Base-by-base conservation (phyloP, 805 yeast species). In the Saturnispora gosingensis region DNA sequence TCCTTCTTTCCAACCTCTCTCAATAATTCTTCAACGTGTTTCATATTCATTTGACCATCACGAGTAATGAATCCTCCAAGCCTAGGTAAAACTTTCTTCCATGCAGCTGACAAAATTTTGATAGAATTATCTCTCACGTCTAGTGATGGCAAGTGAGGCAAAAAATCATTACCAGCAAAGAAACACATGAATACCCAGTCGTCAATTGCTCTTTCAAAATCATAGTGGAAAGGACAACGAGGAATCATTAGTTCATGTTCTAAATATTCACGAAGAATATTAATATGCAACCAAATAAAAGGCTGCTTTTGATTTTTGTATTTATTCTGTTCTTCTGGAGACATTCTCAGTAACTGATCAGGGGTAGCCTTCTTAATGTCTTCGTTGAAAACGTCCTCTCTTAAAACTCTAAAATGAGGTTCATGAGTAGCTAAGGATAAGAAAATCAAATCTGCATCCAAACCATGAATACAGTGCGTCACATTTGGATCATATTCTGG, bases 101-200 rank as follows among this genome's bases (percentile, higher is more conserved):
- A 93, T 46, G 91, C 80, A 39, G 75, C 76, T 11, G 88, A 83
- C 50, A 93, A 70, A 24, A 78, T 72, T 62, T 91, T 97, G 61
- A 93, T 85, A 59, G 97, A 90, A 62, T 88, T 87, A 67, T 93
- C 98, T 59, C 99, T 80, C 43, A 93, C 97, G 61, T 91, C 97
- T 51, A 93, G 75, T 30, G 95, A 82, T 4, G 99, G 98, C 58
- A 93, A 72, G 69, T 91, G 98, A 1, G 99, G 99, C 61, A 93
- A 72, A 75, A 93, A 93, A 80, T 93, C 99, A 65, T 93, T 93
- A 68, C 99, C 99, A 57, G 91, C 95, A 64, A 93, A 93, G 72
- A 93, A 93, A 76, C 98, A 91, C 90, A 93, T 85, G 59, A 93
- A 93, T 15, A 93, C 88, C 99, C 99, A 93, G 69, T 93, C 99